phyloP scores from a whole-genome alignment of 2,329 filamentous ascomycete species.

The Eurotiales sp. region DNA sequence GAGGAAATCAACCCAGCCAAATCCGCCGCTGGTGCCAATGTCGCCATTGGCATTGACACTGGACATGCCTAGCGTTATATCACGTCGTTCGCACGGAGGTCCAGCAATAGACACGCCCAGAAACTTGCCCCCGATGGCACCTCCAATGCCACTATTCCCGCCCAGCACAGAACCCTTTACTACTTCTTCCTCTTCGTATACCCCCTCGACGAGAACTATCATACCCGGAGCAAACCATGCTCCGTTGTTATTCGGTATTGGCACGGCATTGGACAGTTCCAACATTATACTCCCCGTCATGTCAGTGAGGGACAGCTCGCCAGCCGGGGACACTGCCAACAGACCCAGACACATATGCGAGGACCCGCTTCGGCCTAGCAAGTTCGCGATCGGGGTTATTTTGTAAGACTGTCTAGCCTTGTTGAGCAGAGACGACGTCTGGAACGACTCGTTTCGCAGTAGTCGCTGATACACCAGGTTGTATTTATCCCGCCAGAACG shows the following conservation, averaged over 20 bases:
- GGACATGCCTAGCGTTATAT: constrained; percentile 70
- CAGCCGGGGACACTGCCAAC: constrained; percentile 74
- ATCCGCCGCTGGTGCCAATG: constrained; percentile 64
- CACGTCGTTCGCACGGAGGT: constrained; percentile 82
- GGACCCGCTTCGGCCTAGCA: constrained; percentile 74
- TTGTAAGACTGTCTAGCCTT: constrained; percentile 64
- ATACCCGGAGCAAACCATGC: constrained; percentile 94
- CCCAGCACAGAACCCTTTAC: constrained; percentile 64
- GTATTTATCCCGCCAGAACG: constrained; percentile 83
- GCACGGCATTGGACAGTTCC: constrained; percentile 74
- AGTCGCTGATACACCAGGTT: constrained; percentile 89
- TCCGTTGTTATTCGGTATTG: constrained; percentile 72
- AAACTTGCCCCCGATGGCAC: constrained; percentile 87
- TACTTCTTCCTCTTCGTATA: constrained; percentile 91
- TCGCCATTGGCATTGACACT: constrained; percentile 38
- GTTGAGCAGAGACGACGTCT: constrained; percentile 71
- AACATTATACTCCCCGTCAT: constrained; percentile 82
- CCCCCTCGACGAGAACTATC: constrained; percentile 89
- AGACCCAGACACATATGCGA: constrained; percentile 85
- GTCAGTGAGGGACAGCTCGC: constrained; percentile 78
- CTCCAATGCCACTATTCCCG: constrained; percentile 77
- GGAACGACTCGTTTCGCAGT: constrained; percentile 88
- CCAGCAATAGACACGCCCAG: constrained; percentile 87
- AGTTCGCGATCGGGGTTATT: constrained; percentile 77
- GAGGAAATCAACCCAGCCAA: constrained; percentile 96